Conservation (phyloP, 2,329 filamentous ascomycete genomes). For the Rhinocladiella similis region DNA sequence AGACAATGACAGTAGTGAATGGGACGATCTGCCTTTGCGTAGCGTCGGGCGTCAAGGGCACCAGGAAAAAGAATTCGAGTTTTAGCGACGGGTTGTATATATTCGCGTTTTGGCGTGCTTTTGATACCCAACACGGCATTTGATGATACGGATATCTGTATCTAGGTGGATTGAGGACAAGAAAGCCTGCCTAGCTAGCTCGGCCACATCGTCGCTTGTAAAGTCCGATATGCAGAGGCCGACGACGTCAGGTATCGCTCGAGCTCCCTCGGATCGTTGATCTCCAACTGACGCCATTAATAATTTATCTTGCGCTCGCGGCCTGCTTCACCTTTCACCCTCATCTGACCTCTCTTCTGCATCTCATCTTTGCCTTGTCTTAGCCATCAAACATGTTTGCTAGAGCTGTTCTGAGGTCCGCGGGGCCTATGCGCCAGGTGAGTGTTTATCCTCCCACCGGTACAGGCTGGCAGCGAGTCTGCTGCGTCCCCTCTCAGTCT, state of each 20-base stretch:
- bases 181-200: too few species aligned
- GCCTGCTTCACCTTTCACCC: background rate
- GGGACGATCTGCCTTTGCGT: conserved; percentile 22
- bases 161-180: background rate
- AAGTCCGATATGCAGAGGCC: background rate
- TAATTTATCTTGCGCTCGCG: conserved; percentile 1
- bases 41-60: conserved; percentile 24
- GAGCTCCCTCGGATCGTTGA: background rate
- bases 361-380: background rate
- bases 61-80: conserved; percentile 21
- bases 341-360: background rate
- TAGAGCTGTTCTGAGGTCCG: conserved; percentile 63
- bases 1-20: conserved; percentile 18
- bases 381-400: conserved; percentile 62
- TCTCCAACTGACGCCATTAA: conserved; percentile 16
- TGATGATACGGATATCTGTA: background rate
- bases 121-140: background rate
- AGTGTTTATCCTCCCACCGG: conserved; percentile 29
- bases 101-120: background rate
- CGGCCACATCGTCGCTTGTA: background rate
- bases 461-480: background rate
- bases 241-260: background rate
- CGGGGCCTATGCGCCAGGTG: conserved; percentile 67
- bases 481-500: background rate
- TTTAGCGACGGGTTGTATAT: conserved; percentile 1